These are phyloP conservation scores for Fraxinus sp. DNA, from an alignment of 305 asterid genomes.

Conservation along the genomic window DNA sequence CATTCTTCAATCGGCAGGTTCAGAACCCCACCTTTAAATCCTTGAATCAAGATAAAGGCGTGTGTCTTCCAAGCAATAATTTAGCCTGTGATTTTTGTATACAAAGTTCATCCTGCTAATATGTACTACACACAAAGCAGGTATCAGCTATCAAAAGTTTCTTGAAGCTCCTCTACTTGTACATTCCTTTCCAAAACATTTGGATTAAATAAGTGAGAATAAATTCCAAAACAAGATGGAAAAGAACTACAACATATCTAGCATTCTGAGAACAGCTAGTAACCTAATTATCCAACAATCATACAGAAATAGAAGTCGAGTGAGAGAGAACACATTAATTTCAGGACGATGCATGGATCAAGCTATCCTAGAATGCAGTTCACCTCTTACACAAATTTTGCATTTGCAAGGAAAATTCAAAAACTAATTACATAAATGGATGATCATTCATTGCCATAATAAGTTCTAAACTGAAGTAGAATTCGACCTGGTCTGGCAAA, in stretches of 20 bases:
- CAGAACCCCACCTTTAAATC: not conserved
- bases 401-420: conserved; percentile 6
- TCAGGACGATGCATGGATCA: not conserved
- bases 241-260: not conserved
- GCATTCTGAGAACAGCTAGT: not conserved
- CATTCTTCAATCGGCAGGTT: not conserved
- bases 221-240: not conserved
- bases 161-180: not conserved
- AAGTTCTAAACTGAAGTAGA: conserved; percentile 12
- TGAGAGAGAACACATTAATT: not conserved
- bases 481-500: not conserved
- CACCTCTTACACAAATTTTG: not conserved
- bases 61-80: not conserved
- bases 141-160: not conserved
- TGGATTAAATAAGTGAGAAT: not conserved
- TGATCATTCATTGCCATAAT: conserved; percentile 19
- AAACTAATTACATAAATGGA: conserved; percentile 28
- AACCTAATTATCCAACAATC: conserved; percentile 1
- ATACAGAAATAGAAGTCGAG: not conserved
- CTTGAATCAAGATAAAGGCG: not conserved
- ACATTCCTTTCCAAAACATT: not conserved
- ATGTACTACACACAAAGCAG: not conserved
- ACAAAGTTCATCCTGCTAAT: not conserved
- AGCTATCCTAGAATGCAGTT: not conserved
- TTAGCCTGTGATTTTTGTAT: not conserved